Conservation (phyloP, 371 early-diverging fungal species). For the Mucor sp. region DNA sequence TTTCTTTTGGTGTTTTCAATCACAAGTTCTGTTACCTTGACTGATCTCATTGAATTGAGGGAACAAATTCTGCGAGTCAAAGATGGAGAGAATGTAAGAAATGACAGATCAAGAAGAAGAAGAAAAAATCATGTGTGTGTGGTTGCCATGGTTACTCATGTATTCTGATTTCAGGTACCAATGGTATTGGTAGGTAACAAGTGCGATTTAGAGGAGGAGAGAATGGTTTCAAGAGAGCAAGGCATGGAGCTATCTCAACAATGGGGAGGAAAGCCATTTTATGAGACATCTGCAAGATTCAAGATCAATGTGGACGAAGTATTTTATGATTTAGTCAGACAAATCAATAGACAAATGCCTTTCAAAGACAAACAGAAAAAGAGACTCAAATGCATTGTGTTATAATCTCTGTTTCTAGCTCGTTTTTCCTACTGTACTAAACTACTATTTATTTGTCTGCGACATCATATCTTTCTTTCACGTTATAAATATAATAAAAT, state of each 20-base stretch:
- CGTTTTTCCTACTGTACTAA: background rate
- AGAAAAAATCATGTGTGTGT: too few species aligned
- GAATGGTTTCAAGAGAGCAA: constrained; percentile 71
- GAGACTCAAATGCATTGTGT: constrained; percentile 42
- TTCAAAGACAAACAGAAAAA: constrained; percentile 40
- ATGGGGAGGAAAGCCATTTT: constrained; percentile 78
- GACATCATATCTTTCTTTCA: background rate
- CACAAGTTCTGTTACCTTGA: constrained; percentile 81
- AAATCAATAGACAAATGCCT: constrained; percentile 57
- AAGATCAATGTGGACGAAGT: constrained; percentile 85
- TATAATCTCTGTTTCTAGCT: constrained; percentile 20
- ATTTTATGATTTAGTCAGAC: constrained; percentile 63
- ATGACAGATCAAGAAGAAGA: constrained; percentile 7
- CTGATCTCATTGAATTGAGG: constrained; percentile 74
- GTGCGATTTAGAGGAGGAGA: constrained; percentile 81
- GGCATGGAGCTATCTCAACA: constrained; percentile 63
- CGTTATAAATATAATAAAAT: background rate
- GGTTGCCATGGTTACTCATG: background rate
- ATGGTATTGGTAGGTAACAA: constrained; percentile 89
- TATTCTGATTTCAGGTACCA: constrained; percentile 63
- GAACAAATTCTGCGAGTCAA: constrained; percentile 85
- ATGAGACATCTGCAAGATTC: constrained; percentile 85
- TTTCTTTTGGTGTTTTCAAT: constrained; percentile 89
- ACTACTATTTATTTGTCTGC: constrained; percentile 4
- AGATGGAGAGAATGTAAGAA: constrained; percentile 72